phyloP scores from a whole-genome alignment of 225 moss, liverwort and hornwort species.

The Pseudoscleropodium purum region DNA sequence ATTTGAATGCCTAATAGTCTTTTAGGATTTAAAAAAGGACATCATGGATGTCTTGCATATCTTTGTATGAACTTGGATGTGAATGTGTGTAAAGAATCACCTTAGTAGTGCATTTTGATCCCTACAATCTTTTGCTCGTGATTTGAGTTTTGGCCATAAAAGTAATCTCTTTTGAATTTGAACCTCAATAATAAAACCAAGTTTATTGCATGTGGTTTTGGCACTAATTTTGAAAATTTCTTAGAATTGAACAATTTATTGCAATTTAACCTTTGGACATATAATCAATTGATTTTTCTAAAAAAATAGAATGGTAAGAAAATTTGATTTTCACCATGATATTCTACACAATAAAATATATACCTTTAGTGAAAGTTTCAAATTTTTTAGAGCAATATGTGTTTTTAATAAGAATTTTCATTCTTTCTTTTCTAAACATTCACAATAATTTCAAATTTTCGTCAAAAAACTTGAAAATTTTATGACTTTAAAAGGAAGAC shows the following conservation, averaged over 20 bases:
- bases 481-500: neutral
- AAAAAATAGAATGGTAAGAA: neutral
- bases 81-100: neutral
- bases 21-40: neutral
- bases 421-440: neutral
- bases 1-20: too few species aligned
- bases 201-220: neutral
- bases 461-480: neutral
- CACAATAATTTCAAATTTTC: neutral
- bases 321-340: neutral
- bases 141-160: neutral
- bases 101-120: neutral
- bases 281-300: neutral
- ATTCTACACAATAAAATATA: neutral
- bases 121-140: rapidly evolving
- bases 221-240: neutral
- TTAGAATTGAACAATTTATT: neutral
- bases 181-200: neutral
- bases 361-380: neutral
- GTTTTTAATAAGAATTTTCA: neutral
- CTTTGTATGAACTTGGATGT: neutral
- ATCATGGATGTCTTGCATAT: neutral
- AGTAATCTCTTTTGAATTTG: neutral
- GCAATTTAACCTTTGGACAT: neutral
- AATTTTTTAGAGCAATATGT: neutral